Base-by-base conservation (phyloP, 345 rosid genomes). In the Moringa oleifera region DNA sequence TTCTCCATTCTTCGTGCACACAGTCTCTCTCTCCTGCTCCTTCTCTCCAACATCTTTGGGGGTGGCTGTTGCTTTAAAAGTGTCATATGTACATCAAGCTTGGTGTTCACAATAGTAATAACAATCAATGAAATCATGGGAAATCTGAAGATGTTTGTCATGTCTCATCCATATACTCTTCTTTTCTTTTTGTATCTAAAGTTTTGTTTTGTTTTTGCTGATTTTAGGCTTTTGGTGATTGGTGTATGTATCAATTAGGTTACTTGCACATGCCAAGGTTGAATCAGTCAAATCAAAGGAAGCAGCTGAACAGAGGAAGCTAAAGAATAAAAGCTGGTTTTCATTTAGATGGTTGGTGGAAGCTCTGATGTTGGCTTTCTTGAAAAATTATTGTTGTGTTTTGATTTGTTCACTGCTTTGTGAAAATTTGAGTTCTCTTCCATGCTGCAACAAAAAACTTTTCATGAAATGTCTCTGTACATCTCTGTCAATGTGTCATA, bases 211-310 rank as follows among this genome's bases (percentile, higher is more conserved):
- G 37, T 33, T 5, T 33, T 11, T 33, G 37, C 47, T 41, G 47
- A 41, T 41, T 1, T 11, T 41, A 15, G 12, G 12, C 47, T 41
- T 41, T 41, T 41, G 47, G 3, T 51, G n/a, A 1, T 19, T 74
- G 61, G 57, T 65, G 51, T 56, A 31, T 71, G 66, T 36, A 59
- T 61, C 19, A 21, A 60, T 54, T 73, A 94, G 99, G 96, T 82
- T 94, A 70, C 97, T 94, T 73, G 99, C 97, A 57, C 99, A 94
- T 86, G 99, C 95, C 50, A 94, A 90, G 85, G 86, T 84, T 81
- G 97, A 94, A 83, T 85, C 96, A 63, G 93, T 87, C 49, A 88
- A 77, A 72, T 81, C 86, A 17, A 94, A 88, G 80, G 97, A 90
- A 79, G 99, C 87, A 62, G 99, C 99, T 61, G 93, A 88, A 72